Conservation (phyloP, 306 rosid species). For the Lathyrus sativus region DNA sequence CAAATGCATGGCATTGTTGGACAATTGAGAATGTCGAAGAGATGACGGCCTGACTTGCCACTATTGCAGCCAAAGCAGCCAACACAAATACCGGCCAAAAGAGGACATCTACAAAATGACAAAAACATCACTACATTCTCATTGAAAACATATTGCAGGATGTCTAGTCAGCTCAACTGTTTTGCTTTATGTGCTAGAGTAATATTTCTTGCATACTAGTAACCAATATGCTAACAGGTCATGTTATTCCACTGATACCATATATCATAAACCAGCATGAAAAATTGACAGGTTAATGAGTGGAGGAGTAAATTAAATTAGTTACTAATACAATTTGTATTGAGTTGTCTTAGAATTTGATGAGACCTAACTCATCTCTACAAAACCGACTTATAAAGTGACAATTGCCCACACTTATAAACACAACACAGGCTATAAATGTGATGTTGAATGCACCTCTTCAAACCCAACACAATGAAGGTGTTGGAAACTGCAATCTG, state of each 20-base stretch:
- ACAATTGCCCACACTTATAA: no score
- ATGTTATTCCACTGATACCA: slow-evolving; percentile 14
- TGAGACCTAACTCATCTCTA: no score
- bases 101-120: slow-evolving; percentile 63
- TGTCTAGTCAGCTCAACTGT: slow-evolving; percentile 23
- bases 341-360: no score
- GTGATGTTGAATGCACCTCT: no score
- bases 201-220: slow-evolving; percentile 5
- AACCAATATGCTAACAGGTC: slow-evolving; percentile 28
- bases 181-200: slow-evolving; percentile 22
- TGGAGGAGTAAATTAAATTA: background rate
- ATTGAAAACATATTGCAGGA: slow-evolving; percentile 23
- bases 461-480: no score
- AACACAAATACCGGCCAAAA: slow-evolving; percentile 77
- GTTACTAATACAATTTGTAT: background rate
- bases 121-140: slow-evolving; percentile 36
- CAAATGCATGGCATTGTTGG: slow-evolving; percentile 76
- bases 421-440: no score
- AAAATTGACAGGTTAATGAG: slow-evolving; percentile 1
- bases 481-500: no score
- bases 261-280: slow-evolving; percentile 21
- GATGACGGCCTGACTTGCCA: slow-evolving; percentile 78
- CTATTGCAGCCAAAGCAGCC: slow-evolving; percentile 67
- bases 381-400: no score
- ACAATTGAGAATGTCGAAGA: slow-evolving; percentile 67